Base-by-base conservation (phyloP, 2,329 filamentous ascomycete species). In the Exophiala calicioides region DNA sequence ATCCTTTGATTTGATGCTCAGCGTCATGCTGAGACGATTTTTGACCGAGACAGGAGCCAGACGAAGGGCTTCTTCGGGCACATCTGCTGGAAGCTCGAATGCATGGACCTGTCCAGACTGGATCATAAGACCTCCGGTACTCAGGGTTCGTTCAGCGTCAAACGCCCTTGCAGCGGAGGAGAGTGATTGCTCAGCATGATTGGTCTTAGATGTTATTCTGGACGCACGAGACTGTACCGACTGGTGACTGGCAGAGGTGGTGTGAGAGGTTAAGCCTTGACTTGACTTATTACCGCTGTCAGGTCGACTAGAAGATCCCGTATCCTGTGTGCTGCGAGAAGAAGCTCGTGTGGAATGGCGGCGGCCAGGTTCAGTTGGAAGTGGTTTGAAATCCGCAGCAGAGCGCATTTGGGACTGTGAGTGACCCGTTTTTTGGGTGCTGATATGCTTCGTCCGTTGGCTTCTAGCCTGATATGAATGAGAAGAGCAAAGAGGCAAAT, bases 61-160 rank as follows among this genome's bases (percentile, higher is more conserved):
- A 15, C 50, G 53, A 26, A 59, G 50, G 6, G 43, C 33, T 13
- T 55, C 49, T 21, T 58, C 43, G 20, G 57, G 57, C 8, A 59
- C 49, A 44, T 59, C 50, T 24, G 57, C 57, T 23, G 57, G 57
- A 9, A 59, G 51, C 35, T 59, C 57, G 21, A 58, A 40, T 9
- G 52, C 46, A 16, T 50, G 40, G 20, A 48, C 36, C 20, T 45
- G 29, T 1, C 29, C 40, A 20, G 40, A 16, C 19, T 44, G 44
- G 9, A 41, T 48, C 26, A 49, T 23, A 19, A 48, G 19, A 6
- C 20, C 2, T 40, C 29, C 33, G 32, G 40, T 9, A 29, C 21
- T 15, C 29, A 29, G n/a, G 34, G 29, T 44, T 41, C 35, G 3
- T 20, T n/a, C 8, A 9, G 13, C 18, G 15, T 47, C 40, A 13